phyloP scores from a whole-genome alignment of 768 basidiomycete species.

The Agaricus sinodeliciosus region DNA sequence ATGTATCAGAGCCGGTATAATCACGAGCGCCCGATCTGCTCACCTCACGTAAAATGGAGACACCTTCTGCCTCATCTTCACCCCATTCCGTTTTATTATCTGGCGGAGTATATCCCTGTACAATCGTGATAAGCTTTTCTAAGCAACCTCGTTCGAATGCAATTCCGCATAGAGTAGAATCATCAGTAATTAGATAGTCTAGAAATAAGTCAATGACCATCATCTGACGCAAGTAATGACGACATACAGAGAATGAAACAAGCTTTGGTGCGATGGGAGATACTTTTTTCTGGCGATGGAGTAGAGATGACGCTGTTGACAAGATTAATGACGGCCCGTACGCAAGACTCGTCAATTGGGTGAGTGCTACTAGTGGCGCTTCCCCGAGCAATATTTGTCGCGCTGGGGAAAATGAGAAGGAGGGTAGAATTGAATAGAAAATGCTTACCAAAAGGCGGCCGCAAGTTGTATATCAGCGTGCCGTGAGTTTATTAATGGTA shows the following conservation, averaged over 20 bases:
- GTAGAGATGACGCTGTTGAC: slow-evolving; percentile 53
- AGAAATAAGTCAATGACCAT: not conserved
- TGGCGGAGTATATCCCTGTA: slow-evolving; percentile 47
- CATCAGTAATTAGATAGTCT: slow-evolving; percentile 70
- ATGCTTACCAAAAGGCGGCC: slow-evolving; percentile 57
- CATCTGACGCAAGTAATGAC: not conserved
- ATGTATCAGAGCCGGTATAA: not conserved
- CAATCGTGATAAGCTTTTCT: slow-evolving; percentile 41
- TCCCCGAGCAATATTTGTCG: slow-evolving; percentile 57
- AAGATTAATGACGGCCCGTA: slow-evolving; percentile 62
- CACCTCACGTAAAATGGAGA: slow-evolving; percentile 60
- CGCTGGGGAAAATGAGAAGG: slow-evolving; percentile 27
- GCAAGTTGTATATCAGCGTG: slow-evolving; percentile 59
- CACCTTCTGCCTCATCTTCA: slow-evolving; percentile 62
- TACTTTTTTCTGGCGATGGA: slow-evolving; percentile 26
- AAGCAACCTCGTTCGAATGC: slow-evolving; percentile 71
- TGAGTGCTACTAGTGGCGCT: slow-evolving; percentile 17
- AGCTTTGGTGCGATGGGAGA: slow-evolving; percentile 49
- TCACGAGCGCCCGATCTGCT: slow-evolving; percentile 7
- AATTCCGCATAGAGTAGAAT: slow-evolving; percentile 54
- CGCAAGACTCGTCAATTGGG: slow-evolving; percentile 35
- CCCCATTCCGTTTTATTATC: slow-evolving; percentile 43
- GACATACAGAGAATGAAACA: slow-evolving; percentile 72
- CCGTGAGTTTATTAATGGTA: slow-evolving; percentile 53
- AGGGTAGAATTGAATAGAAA: not conserved